Evolutionary conservation across 345 rosid genomes (phyloP), one percentile per base, ranked within the genome.

Genomic region (Corchorus capsularis): DNA sequence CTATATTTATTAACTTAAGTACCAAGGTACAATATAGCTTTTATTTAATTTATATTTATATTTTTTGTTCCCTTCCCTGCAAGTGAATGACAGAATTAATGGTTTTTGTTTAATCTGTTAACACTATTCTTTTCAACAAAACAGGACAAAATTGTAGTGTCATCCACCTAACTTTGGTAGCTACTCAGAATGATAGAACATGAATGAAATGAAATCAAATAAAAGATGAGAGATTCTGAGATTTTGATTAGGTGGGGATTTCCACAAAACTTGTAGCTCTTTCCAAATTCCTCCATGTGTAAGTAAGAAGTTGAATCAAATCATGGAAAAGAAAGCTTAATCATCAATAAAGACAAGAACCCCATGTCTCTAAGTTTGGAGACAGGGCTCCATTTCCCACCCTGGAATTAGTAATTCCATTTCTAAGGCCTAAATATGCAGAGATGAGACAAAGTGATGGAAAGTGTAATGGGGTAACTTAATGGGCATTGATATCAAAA

Each of bases 361-460:
- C 78, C 71, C 83, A 73, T 83, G 85, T 84, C 82, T 79, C 71
- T 32, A 17, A 8, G 78, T 74, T 75, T 75, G 50, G 70, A 57
- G 84, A 79, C 86, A 84, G 62, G 60, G 79, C 63, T 73, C 85
- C 74, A 70, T 77, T 74, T 27, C 5, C 5, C 79, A 68, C 56
- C 63, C 20, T 35, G 22, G 57, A 41, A 53, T 27, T 27, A 27
- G 27, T 27, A 27, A 32, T 69, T 69, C 57, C 72, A 47, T 72
- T 69, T 73, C 71, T 71, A 75, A 70, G 61, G 81, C 65, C 52
- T 37, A 71, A 56, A 22, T 15, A 10, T 35, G 75, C 63, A 75
- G 66, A 32, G 77, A 69, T 49, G 81, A 73, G 81, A 79, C 66
- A 77, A 22, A 70, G 54, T 77, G 81, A 66, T 67, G 81, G 63